phyloP scores from a whole-genome alignment of 139 green algal species.

The Ulvella scutata region DNA sequence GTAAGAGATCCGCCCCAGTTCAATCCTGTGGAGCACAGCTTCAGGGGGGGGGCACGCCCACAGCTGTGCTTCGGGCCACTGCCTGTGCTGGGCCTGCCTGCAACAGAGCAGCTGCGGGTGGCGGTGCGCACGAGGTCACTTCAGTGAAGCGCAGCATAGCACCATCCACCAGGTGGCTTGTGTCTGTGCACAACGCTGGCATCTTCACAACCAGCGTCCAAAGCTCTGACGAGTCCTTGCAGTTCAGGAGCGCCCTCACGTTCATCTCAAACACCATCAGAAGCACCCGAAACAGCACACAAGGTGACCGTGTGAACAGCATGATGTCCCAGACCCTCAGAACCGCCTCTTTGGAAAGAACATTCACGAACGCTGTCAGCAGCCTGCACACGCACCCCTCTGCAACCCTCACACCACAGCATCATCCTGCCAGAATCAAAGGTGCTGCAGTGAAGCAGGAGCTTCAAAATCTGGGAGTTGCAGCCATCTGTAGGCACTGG shows the following conservation, averaged over 20 bases:
- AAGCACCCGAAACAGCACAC: background rate
- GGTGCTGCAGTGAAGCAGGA: no score
- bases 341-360: background rate
- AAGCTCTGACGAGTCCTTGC: background rate
- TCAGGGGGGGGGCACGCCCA: no score
- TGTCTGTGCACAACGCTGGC: background rate
- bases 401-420: no score
- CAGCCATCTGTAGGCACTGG: no score
- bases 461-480: no score
- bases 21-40: no score
- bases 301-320: background rate
- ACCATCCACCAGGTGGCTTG: background rate
- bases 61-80: no score
- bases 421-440: no score
- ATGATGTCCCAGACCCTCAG: background rate
- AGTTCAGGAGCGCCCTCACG: background rate
- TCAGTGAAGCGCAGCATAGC: background rate
- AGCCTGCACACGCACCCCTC: no score
- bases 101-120: background rate
- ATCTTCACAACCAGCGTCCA: background rate
- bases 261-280: background rate
- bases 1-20: no score
- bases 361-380: background rate
- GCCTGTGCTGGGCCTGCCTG: no score
- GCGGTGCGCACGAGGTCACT: background rate